Base-by-base conservation (phyloP, 1,284 basidiomycete species). In the Ceratobasidium sp. region DNA sequence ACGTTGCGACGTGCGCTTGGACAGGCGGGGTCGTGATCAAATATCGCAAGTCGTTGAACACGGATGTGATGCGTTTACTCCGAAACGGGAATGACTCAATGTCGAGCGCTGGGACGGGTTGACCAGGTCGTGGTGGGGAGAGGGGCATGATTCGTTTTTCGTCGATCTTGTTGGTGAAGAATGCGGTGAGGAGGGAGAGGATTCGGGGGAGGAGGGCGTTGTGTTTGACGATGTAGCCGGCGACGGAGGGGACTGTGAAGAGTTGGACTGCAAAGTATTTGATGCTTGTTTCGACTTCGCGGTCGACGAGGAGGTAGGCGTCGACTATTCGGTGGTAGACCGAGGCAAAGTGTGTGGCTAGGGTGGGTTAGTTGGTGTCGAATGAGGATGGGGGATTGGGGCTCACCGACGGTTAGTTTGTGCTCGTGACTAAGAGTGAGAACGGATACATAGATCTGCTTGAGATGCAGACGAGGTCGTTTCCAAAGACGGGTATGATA, bases 271-370 rank as follows among this genome's bases (percentile, higher is more conserved):
- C 94, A 81, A 97, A 95, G 82, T 95, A 96, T 83, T 96, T 95
- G 85, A 97, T 95, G 20, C 95, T 95, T 3, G 95, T 95, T 84
- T 98, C 97, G 0, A 94, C 93, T 84, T 98, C 97, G 33, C 96
- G 90, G 82, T 98, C 97, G 28, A 95, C 91, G 60, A 97, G 91
- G 10, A 98, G 91, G 85, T 97, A 98, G 4, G 95, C 91, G 82
- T 97, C 95, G 81, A 97, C 93, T 68, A 98, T 88, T n/a, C 92
- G 90, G 78, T 92, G 93, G 84, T 97, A 98, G 42, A 96, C 92
- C 75, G 90, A 89, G 0, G 95, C 93, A 83, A 96, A 97, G 80
- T 94, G 94, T 1, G 92, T 91, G 7, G 94, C 96, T 96, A 79
- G 26, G 76, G 63, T 33, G 10, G 18, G 40, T 73, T 51, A 72